Base-by-base conservation (phyloP, 331 rosid species). In the Malus hybrid region DNA sequence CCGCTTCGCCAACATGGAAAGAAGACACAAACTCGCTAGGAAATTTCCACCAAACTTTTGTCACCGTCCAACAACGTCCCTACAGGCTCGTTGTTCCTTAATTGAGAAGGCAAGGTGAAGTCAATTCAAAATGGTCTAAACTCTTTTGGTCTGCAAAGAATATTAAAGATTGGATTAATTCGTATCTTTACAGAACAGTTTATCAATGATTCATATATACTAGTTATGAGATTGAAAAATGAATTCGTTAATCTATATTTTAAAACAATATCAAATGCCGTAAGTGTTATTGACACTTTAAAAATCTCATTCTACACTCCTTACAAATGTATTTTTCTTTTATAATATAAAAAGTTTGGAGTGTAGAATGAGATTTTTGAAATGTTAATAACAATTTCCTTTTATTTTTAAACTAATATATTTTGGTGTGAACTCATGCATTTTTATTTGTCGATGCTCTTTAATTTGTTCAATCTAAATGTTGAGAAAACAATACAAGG, bases 81-180 rank as follows among this genome's bases (percentile, higher is more conserved):
- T 9, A 73, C n/a, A 42, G 7, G 44, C 69, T 60, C n/a, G 6
- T 44, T 16, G 69, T 60, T 73, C 31, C 80, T 77, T 77, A n/a
- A 32, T 56, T 11, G 60, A 24, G 32, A 76, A 76, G 79, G 79
- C 74, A 76, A 67, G 19, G 57, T 52, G 22, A 31, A 27, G 73
- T 59, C 42, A 55, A 59, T 6, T 59, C 57, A 19, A 34, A 61
- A 42, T 31, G 48, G 62, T 55, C 55, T 59, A 7, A 42, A 36
- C 42, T 31, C 7, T 10, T 36, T 22, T 60, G 60, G 29, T 28
- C 61, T 9, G 69, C 69, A 61, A 73, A 44, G 69, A 61, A 73
- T 61, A 27, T 73, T 27, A 42, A 3, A 42, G 60, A 42, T 52
- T 52, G 8, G 10, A 52, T 52, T 52, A 6, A 52, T 52, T 52